Conservation (phyloP, 2,329 filamentous ascomycete species). For the Clarireedia hainanense region DNA sequence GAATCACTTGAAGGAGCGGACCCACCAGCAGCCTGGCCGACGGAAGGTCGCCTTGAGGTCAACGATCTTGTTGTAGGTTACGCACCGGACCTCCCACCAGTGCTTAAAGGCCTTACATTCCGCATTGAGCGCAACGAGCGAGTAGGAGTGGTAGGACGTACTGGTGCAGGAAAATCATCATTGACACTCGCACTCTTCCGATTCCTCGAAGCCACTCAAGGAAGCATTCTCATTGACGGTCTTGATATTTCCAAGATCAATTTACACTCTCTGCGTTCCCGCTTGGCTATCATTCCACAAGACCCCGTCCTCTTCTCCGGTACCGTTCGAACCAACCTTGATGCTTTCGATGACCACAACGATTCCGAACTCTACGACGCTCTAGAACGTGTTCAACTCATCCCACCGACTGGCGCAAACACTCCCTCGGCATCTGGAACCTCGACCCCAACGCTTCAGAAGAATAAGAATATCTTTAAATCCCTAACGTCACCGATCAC, state of each 20-base stretch:
- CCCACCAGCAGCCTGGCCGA: conserved; percentile 67
- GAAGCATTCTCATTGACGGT: conserved; percentile 63
- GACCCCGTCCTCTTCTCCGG: conserved; percentile 78
- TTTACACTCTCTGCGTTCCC: conserved; percentile 61
- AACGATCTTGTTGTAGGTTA: conserved; percentile 65
- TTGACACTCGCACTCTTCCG: conserved; percentile 70
- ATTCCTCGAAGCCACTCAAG: conserved; percentile 62
- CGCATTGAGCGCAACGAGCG: conserved; percentile 58
- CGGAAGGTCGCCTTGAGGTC: conserved; percentile 65
- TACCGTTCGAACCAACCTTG: conserved; percentile 67
- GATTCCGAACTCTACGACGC: conserved; percentile 64
- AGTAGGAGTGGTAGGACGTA: conserved; percentile 70
- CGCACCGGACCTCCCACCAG: conserved; percentile 60
- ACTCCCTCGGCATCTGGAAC: conserved; percentile 32
- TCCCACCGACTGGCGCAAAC: conserved; percentile 12
- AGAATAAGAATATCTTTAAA: conserved; percentile 59
- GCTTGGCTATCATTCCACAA: conserved; percentile 74
- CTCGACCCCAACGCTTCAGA: conserved; percentile 23
- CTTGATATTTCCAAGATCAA: conserved; percentile 66
- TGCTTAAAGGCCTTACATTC: conserved; percentile 64
- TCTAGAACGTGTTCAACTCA: conserved; percentile 60
- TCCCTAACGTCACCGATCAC: conserved; percentile 56
- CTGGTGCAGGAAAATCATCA: conserved; percentile 71
- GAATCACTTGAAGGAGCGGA: conserved; percentile 55
- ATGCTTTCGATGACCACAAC: conserved; percentile 64